Percentiles rank a stretch among this genome's conserved stretches.
Evolutionary conservation across 1,284 basidiomycete genomes (phyloP).

Genomic region (Trametes pubescens): DNA sequence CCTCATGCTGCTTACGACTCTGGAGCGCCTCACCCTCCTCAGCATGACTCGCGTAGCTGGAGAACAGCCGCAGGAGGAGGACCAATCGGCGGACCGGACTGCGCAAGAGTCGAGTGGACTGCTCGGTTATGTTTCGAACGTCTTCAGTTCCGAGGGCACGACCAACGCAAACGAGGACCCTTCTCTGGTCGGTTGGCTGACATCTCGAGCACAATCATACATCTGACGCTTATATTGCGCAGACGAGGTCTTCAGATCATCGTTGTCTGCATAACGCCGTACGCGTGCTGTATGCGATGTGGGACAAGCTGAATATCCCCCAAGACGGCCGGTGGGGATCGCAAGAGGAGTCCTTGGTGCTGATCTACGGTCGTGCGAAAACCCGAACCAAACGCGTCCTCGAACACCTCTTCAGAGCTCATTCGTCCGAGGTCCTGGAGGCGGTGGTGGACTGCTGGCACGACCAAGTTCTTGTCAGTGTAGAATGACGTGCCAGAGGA

Average conservation of each 20-base stretch:
- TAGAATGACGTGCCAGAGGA: background rate
- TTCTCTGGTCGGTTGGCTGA: slow-evolving; percentile 54
- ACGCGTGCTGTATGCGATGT: slow-evolving; percentile 72
- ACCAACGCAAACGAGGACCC: slow-evolving; percentile 59
- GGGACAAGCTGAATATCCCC: slow-evolving; percentile 67
- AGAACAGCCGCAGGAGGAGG: slow-evolving; percentile 63
- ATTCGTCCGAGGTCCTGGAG: slow-evolving; percentile 85
- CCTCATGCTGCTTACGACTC: slow-evolving; percentile 81
- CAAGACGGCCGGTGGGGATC: slow-evolving; percentile 55
- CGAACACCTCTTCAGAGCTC: slow-evolving; percentile 86
- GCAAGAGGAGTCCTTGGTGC: slow-evolving; percentile 68
- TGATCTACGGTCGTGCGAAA: slow-evolving; percentile 73
- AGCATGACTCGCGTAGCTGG: slow-evolving; percentile 65
- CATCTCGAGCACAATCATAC: slow-evolving; percentile 17
- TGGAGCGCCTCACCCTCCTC: slow-evolving; percentile 82
- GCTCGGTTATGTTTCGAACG: slow-evolving; percentile 83
- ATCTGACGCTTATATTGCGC: slow-evolving; percentile 9
- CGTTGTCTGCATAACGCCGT: slow-evolving; percentile 77
- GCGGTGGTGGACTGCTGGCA: slow-evolving; percentile 85
- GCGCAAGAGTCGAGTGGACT: slow-evolving; percentile 66
- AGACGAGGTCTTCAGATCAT: slow-evolving; percentile 77
- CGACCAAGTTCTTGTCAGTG: slow-evolving; percentile 57
- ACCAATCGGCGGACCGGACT: slow-evolving; percentile 61
- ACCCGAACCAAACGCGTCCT: slow-evolving; percentile 78
- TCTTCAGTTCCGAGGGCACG: slow-evolving; percentile 72